phyloP scores from a whole-genome alignment of 148 eudicot genomes.

The Rhododendron williamsianum region DNA sequence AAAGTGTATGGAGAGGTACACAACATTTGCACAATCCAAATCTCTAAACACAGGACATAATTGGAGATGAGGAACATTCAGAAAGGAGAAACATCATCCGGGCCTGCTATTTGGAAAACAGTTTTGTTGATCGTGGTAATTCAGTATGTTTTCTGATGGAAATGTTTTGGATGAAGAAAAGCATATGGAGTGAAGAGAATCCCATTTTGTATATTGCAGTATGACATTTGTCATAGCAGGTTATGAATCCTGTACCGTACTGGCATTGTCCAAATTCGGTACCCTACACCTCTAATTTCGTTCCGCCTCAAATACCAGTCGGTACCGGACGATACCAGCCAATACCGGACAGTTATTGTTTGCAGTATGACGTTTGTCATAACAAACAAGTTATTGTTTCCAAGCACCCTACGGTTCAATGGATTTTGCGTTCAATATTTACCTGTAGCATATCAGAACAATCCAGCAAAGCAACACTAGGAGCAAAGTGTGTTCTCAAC shows the following conservation, averaged over 20 bases:
- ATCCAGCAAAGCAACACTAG: neutral
- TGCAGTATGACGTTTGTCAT: neutral
- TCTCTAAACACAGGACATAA: constrained; percentile 18
- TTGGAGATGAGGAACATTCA: neutral
- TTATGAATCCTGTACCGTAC: no score
- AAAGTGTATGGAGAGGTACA: constrained; percentile 54
- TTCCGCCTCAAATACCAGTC: no score
- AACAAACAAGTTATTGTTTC: neutral
- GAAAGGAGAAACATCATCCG: neutral
- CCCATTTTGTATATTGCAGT: neutral
- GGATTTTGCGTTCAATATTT: neutral
- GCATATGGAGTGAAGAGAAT: neutral
- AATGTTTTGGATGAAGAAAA: neutral
- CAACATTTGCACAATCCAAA: constrained; percentile 68
- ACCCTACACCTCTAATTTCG: no score
- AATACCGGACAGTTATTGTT: neutral
- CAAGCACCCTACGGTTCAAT: neutral
- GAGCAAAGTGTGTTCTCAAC: neutral
- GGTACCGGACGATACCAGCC: no score
- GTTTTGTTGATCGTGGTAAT: neutral
- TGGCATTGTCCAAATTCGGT: no score
- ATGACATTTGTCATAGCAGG: neutral
- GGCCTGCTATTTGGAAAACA: neutral
- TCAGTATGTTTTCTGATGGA: neutral
- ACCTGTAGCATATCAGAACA: neutral